These are phyloP conservation scores for Colletotrichum sp. DNA, from an alignment of 2,329 filamentous ascomycete genomes.

Conservation along the genomic window DNA sequence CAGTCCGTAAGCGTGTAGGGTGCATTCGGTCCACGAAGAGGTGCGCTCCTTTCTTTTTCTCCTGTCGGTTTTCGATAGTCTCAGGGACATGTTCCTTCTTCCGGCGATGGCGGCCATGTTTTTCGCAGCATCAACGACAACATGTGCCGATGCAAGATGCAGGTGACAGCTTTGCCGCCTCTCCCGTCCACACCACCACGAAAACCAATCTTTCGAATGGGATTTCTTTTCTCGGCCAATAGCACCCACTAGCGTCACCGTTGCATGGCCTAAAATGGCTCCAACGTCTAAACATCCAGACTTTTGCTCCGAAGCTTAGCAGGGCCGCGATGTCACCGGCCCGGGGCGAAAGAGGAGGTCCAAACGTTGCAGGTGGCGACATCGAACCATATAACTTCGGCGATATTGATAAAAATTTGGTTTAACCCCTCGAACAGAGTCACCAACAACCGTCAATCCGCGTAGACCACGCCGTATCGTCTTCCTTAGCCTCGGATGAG, in stretches of 20 bases:
- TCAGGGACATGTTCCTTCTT: conserved; percentile 4
- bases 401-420: not conserved
- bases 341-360: not conserved
- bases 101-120: not conserved
- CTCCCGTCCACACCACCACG: not conserved
- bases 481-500: conserved; percentile 9
- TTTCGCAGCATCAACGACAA: not conserved
- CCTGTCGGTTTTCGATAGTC: not conserved
- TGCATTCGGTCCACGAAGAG: not conserved
- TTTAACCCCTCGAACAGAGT: not conserved
- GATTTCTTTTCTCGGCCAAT: not conserved
- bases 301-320: not conserved
- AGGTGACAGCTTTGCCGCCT: not conserved
- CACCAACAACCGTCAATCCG: not conserved
- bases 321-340: not conserved
- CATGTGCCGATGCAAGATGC: not conserved
- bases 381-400: conserved; percentile 8
- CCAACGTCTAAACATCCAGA: not conserved
- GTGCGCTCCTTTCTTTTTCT: not conserved
- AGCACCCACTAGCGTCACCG: conserved; percentile 8
- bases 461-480: not conserved
- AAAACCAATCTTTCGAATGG: not conserved
- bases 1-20: not conserved
- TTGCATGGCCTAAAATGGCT: not conserved
- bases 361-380: conserved; percentile 8